Conservation (phyloP, 2,329 filamentous ascomycete genomes). For the Sarocladium oryzae region DNA sequence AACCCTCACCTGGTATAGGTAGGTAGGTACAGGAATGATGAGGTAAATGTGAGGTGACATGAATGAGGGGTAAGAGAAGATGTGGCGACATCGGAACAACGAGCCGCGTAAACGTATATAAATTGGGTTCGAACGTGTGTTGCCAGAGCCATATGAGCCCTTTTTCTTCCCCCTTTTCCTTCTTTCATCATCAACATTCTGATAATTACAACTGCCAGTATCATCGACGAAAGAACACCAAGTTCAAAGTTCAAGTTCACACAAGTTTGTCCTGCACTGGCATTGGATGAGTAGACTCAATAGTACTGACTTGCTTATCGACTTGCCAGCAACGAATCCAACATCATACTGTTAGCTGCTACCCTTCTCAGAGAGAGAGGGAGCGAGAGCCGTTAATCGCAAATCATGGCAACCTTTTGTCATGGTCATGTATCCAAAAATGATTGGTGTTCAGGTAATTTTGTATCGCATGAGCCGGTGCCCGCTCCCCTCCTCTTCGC, state of each 20-base stretch:
- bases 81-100: no score
- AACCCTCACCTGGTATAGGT: no score
- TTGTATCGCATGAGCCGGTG: slow-evolving; percentile 59
- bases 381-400: no score
- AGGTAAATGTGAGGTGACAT: no score
- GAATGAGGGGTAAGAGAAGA: no score
- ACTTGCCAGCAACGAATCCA: not conserved
- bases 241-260: not conserved
- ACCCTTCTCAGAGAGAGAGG: not conserved
- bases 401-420: slow-evolving; percentile 10
- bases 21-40: no score
- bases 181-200: not conserved
- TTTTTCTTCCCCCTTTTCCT: not conserved
- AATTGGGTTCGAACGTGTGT: no score
- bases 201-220: no score
- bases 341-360: slow-evolving; percentile 1
- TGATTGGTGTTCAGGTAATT: slow-evolving; percentile 35
- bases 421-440: slow-evolving; percentile 27
- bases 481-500: slow-evolving; percentile 21
- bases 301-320: not conserved
- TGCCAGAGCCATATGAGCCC: no score
- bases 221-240: not conserved
- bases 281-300: not conserved
- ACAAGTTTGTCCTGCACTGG: not conserved
- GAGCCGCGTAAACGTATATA: no score